Evolutionary conservation across 1,139 yeast genomes (phyloP), one percentile per base, ranked within the genome.

Genomic region (Yamadazyma kanchanaburiensis): DNA sequence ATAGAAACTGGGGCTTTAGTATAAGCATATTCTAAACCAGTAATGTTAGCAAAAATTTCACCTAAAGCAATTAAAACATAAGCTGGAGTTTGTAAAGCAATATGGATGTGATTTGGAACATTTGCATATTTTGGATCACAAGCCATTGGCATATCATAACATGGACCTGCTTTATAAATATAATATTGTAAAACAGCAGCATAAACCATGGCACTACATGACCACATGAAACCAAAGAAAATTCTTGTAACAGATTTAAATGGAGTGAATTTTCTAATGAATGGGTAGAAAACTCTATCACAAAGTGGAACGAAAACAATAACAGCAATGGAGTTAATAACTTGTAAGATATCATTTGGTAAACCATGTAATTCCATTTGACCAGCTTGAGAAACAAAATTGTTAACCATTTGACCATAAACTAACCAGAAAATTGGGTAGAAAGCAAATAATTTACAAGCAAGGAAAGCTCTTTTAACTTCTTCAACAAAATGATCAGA

Each of bases 171-270:
- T 28, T 60, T 53, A 62, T 87, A 87, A 40, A 88, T 79, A 50
- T 64, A 66, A 51, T 78, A 76, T 61, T 88, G 96, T 42, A 85
- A 70, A 25, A 84, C 79, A 11, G 94, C 91, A 33, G 95, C 94
- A 51, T 82, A 78, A 21, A 78, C 73, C 80, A 84, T 82, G 23
- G 95, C 73, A 24, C 70, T 48, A 5, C 88, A 58, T 32, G 81
- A 88, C 35, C 84, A 66, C 56, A 80, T 57, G 64, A 87, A 87
- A 9, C 96, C 96, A 42, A 68, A 64, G 50, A 73, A 68, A 44
- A 88, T 87, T 55, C 85, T 77, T 37, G 87, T 70, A 45, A 85
- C 77, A 24, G 95, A 78, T 42, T 67, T 77, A 51, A 80, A 75
- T 10, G 77, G 73, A 25, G 83, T 76, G 47, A 66, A 56, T 43